Evolutionary conservation across 768 basidiomycete species (phyloP).

Genomic region (Lentinula guzmanii): DNA sequence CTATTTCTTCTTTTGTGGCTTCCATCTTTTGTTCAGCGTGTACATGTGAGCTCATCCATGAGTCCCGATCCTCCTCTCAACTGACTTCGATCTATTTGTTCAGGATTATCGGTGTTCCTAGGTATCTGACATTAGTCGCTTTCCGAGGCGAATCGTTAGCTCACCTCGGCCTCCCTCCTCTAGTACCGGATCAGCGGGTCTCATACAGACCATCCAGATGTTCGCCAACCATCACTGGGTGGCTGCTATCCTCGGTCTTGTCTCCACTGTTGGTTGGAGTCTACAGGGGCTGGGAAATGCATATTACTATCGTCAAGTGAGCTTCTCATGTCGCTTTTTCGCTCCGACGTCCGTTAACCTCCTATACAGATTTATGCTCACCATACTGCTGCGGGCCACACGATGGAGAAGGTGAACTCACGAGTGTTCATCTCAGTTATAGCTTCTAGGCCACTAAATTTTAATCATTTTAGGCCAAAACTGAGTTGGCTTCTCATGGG

Average conservation of each 20-base stretch:
- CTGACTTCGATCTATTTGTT: constrained; percentile 13
- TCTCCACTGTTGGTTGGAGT: constrained; percentile 85
- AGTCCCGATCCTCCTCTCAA: constrained; percentile 12
- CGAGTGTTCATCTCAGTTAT: constrained; percentile 12
- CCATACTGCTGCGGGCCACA: constrained; percentile 80
- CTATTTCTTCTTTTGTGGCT: constrained; percentile 95
- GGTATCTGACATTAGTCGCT: constrained; percentile 32
- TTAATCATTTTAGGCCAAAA: constrained; percentile 56
- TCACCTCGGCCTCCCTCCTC: constrained; percentile 13
- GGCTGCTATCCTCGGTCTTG: constrained; percentile 73
- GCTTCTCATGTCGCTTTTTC: constrained; percentile 15
- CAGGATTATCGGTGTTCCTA: constrained; percentile 92
- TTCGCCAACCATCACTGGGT: constrained; percentile 66
- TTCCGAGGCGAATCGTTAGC: constrained; percentile 21
- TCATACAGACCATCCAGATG: constrained; percentile 88
- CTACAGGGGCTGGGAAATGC: constrained; percentile 80
- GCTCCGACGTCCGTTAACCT: constrained; percentile 9
- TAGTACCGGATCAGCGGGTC: constrained; percentile 90
- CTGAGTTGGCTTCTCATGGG: constrained; percentile 77
- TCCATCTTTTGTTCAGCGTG: constrained; percentile 87
- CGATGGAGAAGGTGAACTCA: constrained; percentile 68
- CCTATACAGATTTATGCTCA: constrained; percentile 63
- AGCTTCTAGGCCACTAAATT: constrained; percentile 6
- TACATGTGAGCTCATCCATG: constrained; percentile 65
- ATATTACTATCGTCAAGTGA: constrained; percentile 73